Conservation (phyloP, 768 basidiomycete species). For the Trametes maxima region DNA sequence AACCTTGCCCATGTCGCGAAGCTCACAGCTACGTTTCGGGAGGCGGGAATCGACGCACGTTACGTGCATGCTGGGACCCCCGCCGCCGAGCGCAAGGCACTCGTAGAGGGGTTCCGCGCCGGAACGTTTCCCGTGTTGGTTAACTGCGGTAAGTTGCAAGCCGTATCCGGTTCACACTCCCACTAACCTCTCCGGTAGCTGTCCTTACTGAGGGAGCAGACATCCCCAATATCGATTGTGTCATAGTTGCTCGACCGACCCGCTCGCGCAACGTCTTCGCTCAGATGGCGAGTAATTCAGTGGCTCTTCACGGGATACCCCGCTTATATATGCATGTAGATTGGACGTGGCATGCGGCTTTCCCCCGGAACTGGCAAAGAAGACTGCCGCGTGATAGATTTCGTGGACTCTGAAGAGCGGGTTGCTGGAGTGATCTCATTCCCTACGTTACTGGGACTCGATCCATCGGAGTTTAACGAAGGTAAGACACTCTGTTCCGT, state of each 20-base stretch:
- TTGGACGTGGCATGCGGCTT: conserved; percentile 89
- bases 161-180: neutral
- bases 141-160: conserved; percentile 71
- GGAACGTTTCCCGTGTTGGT: conserved; percentile 84
- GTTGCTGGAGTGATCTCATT: conserved; percentile 73
- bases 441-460: conserved; percentile 85
- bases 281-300: conserved; percentile 73
- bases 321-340: conserved; percentile 46
- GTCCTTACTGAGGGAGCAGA: conserved; percentile 94
- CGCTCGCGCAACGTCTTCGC: conserved; percentile 86
- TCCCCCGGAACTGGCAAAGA: conserved; percentile 79
- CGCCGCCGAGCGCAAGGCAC: conserved; percentile 56
- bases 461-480: conserved; percentile 68
- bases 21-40: conserved; percentile 72
- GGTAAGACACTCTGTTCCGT: conserved; percentile 41
- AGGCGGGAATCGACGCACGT: conserved; percentile 81
- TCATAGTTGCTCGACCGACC: conserved; percentile 86
- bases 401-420: conserved; percentile 75
- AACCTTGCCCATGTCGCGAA: conserved; percentile 78
- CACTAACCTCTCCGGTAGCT: conserved; percentile 42
- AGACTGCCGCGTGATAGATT: conserved; percentile 89
- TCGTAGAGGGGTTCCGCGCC: conserved; percentile 67
- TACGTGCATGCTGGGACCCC: conserved; percentile 76
- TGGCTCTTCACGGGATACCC: neutral
- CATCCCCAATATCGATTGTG: conserved; percentile 92